phyloP scores from a whole-genome alignment of 2,329 filamentous ascomycete species.

The Epicoccum nigrum region DNA sequence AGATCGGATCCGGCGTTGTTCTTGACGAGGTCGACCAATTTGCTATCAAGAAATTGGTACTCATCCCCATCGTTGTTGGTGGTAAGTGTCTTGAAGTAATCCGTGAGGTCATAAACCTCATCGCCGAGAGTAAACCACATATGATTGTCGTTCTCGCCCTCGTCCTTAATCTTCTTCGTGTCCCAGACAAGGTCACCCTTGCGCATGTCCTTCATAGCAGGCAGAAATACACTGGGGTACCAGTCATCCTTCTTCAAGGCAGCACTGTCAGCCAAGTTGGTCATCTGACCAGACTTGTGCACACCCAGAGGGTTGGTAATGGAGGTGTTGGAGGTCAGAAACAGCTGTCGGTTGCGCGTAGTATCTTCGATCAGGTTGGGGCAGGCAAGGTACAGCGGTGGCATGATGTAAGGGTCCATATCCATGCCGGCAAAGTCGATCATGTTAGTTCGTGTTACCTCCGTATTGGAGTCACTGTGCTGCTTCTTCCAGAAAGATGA shows the following conservation, averaged over 20 bases:
- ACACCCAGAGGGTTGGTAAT: slow-evolving; percentile 60
- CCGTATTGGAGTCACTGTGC: slow-evolving; percentile 75
- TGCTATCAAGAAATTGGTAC: slow-evolving; percentile 75
- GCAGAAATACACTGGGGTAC: slow-evolving; percentile 78
- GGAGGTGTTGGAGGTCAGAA: slow-evolving; percentile 70
- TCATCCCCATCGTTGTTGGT: slow-evolving; percentile 59
- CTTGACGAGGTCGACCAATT: slow-evolving; percentile 71
- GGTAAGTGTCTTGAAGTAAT: slow-evolving; percentile 83
- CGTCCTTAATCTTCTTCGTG: slow-evolving; percentile 61
- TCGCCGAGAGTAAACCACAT: slow-evolving; percentile 81
- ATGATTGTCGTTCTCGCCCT: slow-evolving; percentile 71
- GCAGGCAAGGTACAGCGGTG: slow-evolving; percentile 78
- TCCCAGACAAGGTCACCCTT: slow-evolving; percentile 84
- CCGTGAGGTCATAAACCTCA: slow-evolving; percentile 84
- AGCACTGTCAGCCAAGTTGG: slow-evolving; percentile 59
- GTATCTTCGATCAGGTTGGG: slow-evolving; percentile 66
- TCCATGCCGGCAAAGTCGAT: slow-evolving; percentile 76
- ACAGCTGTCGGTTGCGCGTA: slow-evolving; percentile 54
- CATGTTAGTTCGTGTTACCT: slow-evolving; percentile 71
- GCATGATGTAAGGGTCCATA: slow-evolving; percentile 83
- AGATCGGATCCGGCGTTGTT: slow-evolving; percentile 82
- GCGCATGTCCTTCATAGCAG: slow-evolving; percentile 82
- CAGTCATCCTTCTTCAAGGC: slow-evolving; percentile 70
- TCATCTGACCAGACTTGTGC: slow-evolving; percentile 72
- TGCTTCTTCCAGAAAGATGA: slow-evolving; percentile 83